Base-by-base conservation (phyloP, 1,139 yeast genomes). In the Entelexis sorbosivorans region DNA sequence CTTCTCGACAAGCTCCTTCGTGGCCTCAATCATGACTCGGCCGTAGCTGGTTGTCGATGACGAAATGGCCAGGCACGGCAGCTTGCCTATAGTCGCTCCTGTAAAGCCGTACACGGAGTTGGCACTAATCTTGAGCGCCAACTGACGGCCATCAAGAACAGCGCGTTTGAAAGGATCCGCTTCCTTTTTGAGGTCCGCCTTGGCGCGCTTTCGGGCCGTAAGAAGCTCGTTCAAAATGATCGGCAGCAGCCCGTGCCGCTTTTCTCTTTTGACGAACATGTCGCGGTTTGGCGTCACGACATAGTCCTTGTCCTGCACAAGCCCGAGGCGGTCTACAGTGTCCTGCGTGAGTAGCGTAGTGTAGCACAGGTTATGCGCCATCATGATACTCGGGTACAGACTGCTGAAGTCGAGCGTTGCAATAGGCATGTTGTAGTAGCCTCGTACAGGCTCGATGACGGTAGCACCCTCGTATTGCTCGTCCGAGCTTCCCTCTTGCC, bases 401-500 rank as follows among this genome's bases (percentile, higher is more conserved):
- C 96, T 87, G 59, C 95, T 88, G 77, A 93, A 93, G 81, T 93
- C 99, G 60, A 93, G 73, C 0, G 99, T 93, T 2, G 98, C 96
- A 64, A 93, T 91, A 0, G 99, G 99, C 10, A 85, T 91, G 67
- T 88, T 95, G 62, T 93, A 93, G 67, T 88, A 93, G 0, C 98
- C 98, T 65, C 97, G 77, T 14, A 74, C 75, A 1, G 99, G 99
- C 64, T 93, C 98, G 66, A 93, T 93, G 59, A 93, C 99, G 0
- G 98, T 93, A 4, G 98, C 99, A 69, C 99, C 99, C 68, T 93
- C 98, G 63, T 89, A 93, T 64, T 89, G 97, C 65, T 89, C 97
- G 56, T 79, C 82, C 11, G 73, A 64, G 55, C 81, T 78, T 2
- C 93, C 95, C 61, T 83, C 94, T 56, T 82, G 79, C 60, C 77